Base-by-base conservation (phyloP, 2,329 filamentous ascomycete genomes). In the Epichloe hybrida region DNA sequence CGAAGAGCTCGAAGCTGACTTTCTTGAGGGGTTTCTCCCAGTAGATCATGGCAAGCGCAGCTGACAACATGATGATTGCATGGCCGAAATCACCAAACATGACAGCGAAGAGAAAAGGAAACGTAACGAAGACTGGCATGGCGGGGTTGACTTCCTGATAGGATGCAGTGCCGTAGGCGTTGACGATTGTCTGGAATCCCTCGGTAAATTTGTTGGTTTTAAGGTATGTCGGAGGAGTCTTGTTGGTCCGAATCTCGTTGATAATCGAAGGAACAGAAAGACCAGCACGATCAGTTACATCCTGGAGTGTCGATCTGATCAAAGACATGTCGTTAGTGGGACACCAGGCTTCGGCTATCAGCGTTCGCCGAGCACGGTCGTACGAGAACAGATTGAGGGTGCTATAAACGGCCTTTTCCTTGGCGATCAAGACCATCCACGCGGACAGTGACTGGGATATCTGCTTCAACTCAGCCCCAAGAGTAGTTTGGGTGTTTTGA, bases 11-110 rank as follows among this genome's bases (percentile, higher is more conserved):
- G 63, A 97, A 94, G 0, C 72, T 76, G 52, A 96, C 84, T 74
- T 98, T 98, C 67, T 91, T 89, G 37, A 98, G 74, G 53, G 85
- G 83, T 71, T 88, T 90, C 70, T 98, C 93, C 77, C 84, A 97
- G 72, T 95, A 88, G 59, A 98, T 97, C 89, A 98, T 95, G 52
- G 89, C 88, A 51, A 82, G 63, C 13, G 93, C 87, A 52, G 88
- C 86, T 51, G 80, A 65, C 42, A 91, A 76, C 86, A 98, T 95
- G 66, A 98, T 86, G 57, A 84, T 68, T 57, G 91, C 93, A 64
- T 98, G 93, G 48, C 93, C 94, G 53, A 95, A 84, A 69, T 98
- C 93, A 74, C 93, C 94, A 65, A 98, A 98, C 93, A 98, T 98
- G 79, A 98, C 93, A 47, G 93, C 93, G 65, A 98, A 98, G 55